phyloP scores from a whole-genome alignment of 164 flowering plant genomes.

The Pachysandra terminalis region DNA sequence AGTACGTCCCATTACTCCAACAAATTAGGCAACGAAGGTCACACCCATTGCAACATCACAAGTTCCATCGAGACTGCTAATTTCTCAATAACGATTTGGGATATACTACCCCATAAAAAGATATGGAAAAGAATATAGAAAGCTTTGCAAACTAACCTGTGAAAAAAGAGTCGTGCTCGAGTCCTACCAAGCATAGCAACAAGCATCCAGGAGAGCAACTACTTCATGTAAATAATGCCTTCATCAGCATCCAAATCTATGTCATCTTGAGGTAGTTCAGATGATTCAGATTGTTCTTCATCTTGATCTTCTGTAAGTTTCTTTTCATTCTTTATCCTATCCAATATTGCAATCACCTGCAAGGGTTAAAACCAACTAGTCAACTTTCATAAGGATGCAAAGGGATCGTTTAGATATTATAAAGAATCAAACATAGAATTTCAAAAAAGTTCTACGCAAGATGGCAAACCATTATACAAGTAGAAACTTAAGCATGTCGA shows the following conservation, averaged over 20 bases:
- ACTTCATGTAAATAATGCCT: conserved; percentile 77
- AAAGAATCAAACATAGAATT: not conserved
- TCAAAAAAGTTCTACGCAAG: not conserved
- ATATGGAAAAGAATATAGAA: no score
- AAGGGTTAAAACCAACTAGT: conserved; percentile 7
- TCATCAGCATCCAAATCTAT: conserved; percentile 62
- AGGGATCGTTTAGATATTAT: not conserved
- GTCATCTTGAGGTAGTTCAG: conserved; percentile 44
- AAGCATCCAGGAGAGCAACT: conserved; percentile 16
- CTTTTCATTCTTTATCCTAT: conserved; percentile 68
- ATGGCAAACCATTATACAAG: not conserved
- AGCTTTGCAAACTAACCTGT: not conserved
- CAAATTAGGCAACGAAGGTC: no score
- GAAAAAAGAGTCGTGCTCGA: not conserved
- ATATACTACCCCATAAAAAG: no score
- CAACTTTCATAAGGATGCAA: not conserved
- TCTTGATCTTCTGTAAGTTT: conserved; percentile 14
- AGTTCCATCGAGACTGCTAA: no score
- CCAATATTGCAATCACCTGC: conserved; percentile 89
- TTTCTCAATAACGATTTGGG: no score
- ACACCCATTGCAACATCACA: no score
- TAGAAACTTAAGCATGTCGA: not conserved
- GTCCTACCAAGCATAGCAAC: not conserved
- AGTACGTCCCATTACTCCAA: no score
- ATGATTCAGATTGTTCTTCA: conserved; percentile 26